These are phyloP conservation scores for Pilobolus umbonatus DNA, from an alignment of 192 early-diverging fungal genomes.

Conservation along the genomic window DNA sequence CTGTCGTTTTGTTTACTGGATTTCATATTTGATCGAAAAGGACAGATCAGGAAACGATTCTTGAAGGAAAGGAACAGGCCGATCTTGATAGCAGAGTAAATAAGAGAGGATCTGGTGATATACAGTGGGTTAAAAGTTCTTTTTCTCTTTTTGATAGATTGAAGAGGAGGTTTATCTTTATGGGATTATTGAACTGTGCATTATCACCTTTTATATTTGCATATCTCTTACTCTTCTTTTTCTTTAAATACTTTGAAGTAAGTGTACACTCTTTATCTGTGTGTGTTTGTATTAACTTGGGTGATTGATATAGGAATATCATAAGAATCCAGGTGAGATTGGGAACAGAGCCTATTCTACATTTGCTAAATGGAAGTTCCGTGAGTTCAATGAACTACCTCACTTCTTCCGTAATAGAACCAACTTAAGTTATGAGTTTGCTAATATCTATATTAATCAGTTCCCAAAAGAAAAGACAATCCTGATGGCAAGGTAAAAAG, in stretches of 20 bases:
- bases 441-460: constrained; percentile 82
- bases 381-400: constrained; percentile 97
- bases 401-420: constrained; percentile 81
- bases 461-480: constrained; percentile 83
- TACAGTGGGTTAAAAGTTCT: not conserved
- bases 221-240: constrained; percentile 75
- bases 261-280: not conserved
- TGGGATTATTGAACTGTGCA: constrained; percentile 81
- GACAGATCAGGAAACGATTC: constrained; percentile 77
- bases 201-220: constrained; percentile 86
- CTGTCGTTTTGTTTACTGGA: constrained; percentile 79
- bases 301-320: constrained; percentile 54
- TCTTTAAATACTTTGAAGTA: constrained; percentile 94
- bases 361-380: constrained; percentile 87
- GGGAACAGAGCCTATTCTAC: constrained; percentile 79
- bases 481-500: constrained; percentile 60
- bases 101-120: not conserved
- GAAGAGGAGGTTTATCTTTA: constrained; percentile 75
- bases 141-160: constrained; percentile 38
- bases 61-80: constrained; percentile 64
- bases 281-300: not conserved
- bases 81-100: constrained; percentile 64
- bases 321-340: constrained; percentile 78
- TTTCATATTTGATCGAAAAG: constrained; percentile 86
- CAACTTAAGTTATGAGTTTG: constrained; percentile 64